Conservation (phyloP, 2,329 filamentous ascomycete genomes). For the Chaetomiaceae sp. region DNA sequence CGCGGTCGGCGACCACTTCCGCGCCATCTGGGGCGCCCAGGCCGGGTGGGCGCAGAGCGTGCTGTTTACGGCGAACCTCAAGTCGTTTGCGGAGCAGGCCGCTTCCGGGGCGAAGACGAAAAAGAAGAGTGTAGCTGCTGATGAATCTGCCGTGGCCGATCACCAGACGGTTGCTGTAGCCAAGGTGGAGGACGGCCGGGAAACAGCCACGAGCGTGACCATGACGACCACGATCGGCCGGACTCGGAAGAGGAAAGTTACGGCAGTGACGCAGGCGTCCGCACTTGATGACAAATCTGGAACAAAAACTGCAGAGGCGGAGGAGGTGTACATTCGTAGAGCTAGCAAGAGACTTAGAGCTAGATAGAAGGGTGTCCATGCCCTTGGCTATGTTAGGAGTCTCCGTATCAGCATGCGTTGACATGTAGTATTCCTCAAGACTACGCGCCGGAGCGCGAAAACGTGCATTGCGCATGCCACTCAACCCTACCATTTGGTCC, state of each 20-base stretch:
- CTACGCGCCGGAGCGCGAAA: too few relatives aligned
- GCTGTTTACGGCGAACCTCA: constrained; percentile 88
- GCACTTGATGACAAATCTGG: background rate
- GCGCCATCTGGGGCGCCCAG: constrained; percentile 83
- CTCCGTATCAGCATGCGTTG: too few relatives aligned
- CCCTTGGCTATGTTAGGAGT: too few relatives aligned
- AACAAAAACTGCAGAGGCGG: background rate
- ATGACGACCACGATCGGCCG: background rate
- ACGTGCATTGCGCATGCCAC: too few relatives aligned
- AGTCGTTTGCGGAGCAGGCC: constrained; percentile 70
- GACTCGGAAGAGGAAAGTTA: constrained; percentile 4
- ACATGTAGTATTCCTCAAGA: background rate
- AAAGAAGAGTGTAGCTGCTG: background rate
- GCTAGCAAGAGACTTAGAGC: constrained; percentile 15
- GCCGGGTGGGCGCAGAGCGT: constrained; percentile 98
- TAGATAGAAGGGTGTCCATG: background rate
- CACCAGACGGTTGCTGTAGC: background rate
- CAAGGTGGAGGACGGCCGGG: background rate
- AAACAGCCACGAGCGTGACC: background rate
- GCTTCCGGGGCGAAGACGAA: constrained; percentile 22
- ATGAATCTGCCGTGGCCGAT: background rate
- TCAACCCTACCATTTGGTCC: too few relatives aligned
- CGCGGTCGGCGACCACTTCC: constrained; percentile 84
- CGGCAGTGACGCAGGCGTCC: background rate
- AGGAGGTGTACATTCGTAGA: constrained; percentile 1